A percentile compares a stretch with the other conserved stretches of the same genome.
These are phyloP conservation scores for Pinus tabuliformis DNA, from an alignment of 75 land plant genomes.

Conservation along the genomic window DNA sequence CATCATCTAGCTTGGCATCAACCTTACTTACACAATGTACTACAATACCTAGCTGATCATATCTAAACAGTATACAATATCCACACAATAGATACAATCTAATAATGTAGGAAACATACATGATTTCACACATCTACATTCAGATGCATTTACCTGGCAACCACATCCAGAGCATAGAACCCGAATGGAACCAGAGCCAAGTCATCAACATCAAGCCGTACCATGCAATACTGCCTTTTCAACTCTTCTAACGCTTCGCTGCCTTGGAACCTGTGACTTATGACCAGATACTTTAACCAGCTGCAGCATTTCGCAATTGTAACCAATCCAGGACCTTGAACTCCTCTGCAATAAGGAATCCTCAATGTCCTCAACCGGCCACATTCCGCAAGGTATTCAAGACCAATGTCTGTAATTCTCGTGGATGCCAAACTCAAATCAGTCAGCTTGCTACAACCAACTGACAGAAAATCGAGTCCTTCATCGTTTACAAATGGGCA, in stretches of 20 bases:
- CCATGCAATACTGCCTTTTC: slow-evolving; percentile 28
- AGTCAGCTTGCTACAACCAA: slow-evolving; percentile 17
- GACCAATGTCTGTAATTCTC: slow-evolving; percentile 31
- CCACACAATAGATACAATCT: too few species aligned
- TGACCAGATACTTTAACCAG: slow-evolving; percentile 27
- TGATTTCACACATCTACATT: too few species aligned
- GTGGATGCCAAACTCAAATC: slow-evolving; percentile 44
- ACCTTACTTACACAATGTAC: too few species aligned
- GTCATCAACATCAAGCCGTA: slow-evolving; percentile 29
- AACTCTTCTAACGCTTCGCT: slow-evolving; percentile 17
- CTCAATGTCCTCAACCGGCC: slow-evolving; percentile 21
- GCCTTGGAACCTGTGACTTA: slow-evolving; percentile 33
- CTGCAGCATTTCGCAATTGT: slow-evolving; percentile 23
- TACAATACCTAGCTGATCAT: too few species aligned
- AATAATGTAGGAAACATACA: too few species aligned
- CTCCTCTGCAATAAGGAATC: slow-evolving; percentile 37
- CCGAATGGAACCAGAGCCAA: slow-evolving; percentile 38
- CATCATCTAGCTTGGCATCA: too few species aligned
- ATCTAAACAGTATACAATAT: too few species aligned
- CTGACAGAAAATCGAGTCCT: slow-evolving; percentile 25
- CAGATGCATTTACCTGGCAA: too few species aligned
- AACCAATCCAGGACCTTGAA: slow-evolving; percentile 32
- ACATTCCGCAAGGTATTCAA: slow-evolving; percentile 21
- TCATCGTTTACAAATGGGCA: slow-evolving; percentile 42
- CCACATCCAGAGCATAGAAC: too few species aligned